These are phyloP conservation scores for Oxyria digyna DNA, from an alignment of 148 eudicot species.

Conservation along the genomic window DNA sequence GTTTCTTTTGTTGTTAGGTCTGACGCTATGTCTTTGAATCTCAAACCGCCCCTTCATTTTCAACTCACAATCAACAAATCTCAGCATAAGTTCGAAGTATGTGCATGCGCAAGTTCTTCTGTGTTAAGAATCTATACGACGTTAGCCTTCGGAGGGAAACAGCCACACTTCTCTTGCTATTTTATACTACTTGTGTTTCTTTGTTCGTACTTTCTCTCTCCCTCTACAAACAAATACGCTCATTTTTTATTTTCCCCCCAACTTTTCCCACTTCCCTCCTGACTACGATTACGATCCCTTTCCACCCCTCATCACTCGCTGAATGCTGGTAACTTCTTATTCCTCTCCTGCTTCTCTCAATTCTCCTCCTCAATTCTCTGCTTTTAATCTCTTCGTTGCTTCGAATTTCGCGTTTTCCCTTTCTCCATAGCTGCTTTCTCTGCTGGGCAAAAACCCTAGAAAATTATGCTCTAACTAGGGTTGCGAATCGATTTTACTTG, in stretches of 20 bases:
- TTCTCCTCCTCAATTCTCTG: conserved; percentile 8
- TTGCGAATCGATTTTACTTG: conserved; percentile 16
- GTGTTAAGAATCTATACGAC: background rate
- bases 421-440: background rate
- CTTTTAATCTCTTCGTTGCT: background rate
- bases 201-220: conserved; percentile 1
- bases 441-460: conserved; percentile 24
- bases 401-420: conserved; percentile 8
- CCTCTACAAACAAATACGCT: conserved; percentile 8
- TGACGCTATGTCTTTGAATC: background rate
- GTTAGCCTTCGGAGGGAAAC: conserved; percentile 2
- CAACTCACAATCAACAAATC: background rate
- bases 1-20: background rate
- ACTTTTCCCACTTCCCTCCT: conserved; percentile 7
- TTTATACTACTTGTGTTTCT: background rate
- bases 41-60: background rate
- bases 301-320: conserved; percentile 24
- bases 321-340: conserved; percentile 32
- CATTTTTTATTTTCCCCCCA: conserved; percentile 11
- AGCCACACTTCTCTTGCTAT: background rate
- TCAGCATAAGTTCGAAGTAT: no score
- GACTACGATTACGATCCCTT: conserved; percentile 14
- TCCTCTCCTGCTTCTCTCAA: background rate
- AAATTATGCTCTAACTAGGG: conserved; percentile 24
- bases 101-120: no score